Base-by-base conservation (phyloP, 2,329 filamentous ascomycete genomes). In the Helotiales sp. region DNA sequence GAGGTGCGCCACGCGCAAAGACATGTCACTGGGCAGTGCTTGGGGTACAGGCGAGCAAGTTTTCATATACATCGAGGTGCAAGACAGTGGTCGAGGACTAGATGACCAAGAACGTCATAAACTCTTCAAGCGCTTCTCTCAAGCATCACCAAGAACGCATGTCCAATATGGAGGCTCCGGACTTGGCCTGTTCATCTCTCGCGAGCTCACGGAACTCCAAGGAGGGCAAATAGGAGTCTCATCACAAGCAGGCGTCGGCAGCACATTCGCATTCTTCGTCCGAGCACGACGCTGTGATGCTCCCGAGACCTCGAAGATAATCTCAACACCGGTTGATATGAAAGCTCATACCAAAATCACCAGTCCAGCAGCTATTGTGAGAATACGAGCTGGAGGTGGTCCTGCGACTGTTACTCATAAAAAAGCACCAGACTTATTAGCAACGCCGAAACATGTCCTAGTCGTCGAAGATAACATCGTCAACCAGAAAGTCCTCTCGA, bases 101-200 rank as follows among this genome's bases (percentile, higher is more conserved):
- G 87, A 79, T 1, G 78, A 83, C 1, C 80, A 86, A 54, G 89
- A 91, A 68, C 88, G 86, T 73, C 86, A 88, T 52, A 80, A 84
- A 38, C 78, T 95, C 0, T 93, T 93, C 72, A 84, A 90, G 63
- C 83, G 89, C 13, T 93, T 93, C 70, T 86, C 87, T 6, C 90
- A 93, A 72, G 88, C 89, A 0, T 89, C 84, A 22, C 87, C 88
- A 1, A 83, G 84, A 50, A 92, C 89, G 0, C 89, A 91, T 63
- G 85, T 91, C 15, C 85, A 90, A 64, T 92, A 93, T 63, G 90
- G 90, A 22, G 90, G 90, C 0, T 90, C 86, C 0, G 90, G 90
- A 0, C 79, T 95, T 1, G 90, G 90, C 0, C 77, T 93, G 0
- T 93, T 92, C 71, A 93, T 93, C 63, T 90, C 86, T 34, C 81